Percentiles rank a stretch among this genome's conserved stretches.
phyloP scores from a whole-genome alignment of 345 rosid genomes.

The Eucalyptus cloeziana region DNA sequence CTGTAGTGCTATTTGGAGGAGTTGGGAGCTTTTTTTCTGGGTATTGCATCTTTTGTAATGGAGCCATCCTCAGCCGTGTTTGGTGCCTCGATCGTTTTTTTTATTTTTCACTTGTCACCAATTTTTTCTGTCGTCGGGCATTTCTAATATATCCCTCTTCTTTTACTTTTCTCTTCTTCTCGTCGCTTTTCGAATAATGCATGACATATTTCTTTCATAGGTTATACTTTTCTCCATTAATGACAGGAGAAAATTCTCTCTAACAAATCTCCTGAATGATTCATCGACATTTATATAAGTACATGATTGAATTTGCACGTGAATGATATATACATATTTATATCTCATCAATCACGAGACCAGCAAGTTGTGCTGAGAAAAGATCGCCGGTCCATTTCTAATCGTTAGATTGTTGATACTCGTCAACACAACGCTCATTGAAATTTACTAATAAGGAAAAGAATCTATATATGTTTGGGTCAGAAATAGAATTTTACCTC shows the following conservation, averaged over 20 bases:
- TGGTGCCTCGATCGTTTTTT: background rate
- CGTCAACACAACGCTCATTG: background rate
- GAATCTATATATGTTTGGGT: background rate
- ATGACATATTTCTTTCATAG: background rate
- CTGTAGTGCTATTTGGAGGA: background rate
- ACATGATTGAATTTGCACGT: background rate
- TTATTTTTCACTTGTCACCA: background rate
- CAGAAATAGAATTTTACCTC: background rate
- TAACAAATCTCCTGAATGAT: background rate
- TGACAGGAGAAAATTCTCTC: background rate
- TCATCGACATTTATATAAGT: background rate
- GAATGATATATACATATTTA: background rate
- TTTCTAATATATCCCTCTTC: background rate
- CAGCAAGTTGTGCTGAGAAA: accelerated
- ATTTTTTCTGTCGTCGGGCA: background rate
- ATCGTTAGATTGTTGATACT: background rate
- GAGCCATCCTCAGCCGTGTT: background rate
- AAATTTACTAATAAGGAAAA: background rate
- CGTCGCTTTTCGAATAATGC: background rate
- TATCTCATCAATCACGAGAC: background rate
- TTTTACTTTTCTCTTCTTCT: background rate
- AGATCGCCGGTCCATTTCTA: background rate
- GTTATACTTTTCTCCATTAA: background rate
- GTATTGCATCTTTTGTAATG: background rate
- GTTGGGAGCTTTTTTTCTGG: background rate